A percentile compares a stretch with the other conserved stretches of the same genome.
phyloP scores from a whole-genome alignment of 2,329 filamentous ascomycete genomes.

The Pseudophaeomoniella oleicola region DNA sequence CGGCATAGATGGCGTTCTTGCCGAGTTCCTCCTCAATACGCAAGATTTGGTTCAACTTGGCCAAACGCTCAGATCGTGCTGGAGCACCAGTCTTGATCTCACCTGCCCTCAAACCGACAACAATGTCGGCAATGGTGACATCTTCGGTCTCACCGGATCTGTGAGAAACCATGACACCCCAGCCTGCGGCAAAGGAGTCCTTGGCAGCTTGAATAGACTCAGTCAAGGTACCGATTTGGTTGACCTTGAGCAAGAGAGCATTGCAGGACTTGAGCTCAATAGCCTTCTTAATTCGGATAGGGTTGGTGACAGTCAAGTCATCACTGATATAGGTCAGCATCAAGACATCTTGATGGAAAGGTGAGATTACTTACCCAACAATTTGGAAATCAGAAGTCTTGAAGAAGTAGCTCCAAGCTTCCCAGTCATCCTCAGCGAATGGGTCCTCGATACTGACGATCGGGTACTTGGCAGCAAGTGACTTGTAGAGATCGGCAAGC shows the following conservation, averaged over 20 bases:
- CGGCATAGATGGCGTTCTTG: slow-evolving; percentile 79
- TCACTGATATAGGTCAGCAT: slow-evolving; percentile 39
- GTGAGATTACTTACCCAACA: slow-evolving; percentile 46
- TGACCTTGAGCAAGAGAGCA: slow-evolving; percentile 95
- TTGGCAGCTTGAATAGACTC: slow-evolving; percentile 99
- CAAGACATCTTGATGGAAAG: neutral
- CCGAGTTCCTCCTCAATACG: slow-evolving; percentile 99
- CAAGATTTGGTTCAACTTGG: slow-evolving; percentile 99
- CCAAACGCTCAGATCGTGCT: slow-evolving; percentile 89
- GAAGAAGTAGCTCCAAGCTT: slow-evolving; percentile 99
- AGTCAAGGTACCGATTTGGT: slow-evolving; percentile 98
- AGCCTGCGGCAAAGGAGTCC: slow-evolving; percentile 88
- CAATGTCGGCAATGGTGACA: slow-evolving; percentile 97
- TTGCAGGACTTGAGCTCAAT: slow-evolving; percentile 99
- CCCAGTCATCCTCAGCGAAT: slow-evolving; percentile 99
- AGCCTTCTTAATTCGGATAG: slow-evolving; percentile 97
- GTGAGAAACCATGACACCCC: slow-evolving; percentile 99
- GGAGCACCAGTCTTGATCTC: slow-evolving; percentile 99
- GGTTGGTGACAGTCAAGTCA: slow-evolving; percentile 98
- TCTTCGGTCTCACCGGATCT: slow-evolving; percentile 98
- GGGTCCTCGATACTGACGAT: slow-evolving; percentile 98
- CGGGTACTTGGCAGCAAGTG: slow-evolving; percentile 84
- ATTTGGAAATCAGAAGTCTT: slow-evolving; percentile 98
- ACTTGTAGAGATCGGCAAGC: slow-evolving; percentile 81
- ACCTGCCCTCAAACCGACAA: slow-evolving; percentile 87